Base-by-base conservation (phyloP, 2,329 filamentous ascomycete genomes). In the Aspergillus intermedius region DNA sequence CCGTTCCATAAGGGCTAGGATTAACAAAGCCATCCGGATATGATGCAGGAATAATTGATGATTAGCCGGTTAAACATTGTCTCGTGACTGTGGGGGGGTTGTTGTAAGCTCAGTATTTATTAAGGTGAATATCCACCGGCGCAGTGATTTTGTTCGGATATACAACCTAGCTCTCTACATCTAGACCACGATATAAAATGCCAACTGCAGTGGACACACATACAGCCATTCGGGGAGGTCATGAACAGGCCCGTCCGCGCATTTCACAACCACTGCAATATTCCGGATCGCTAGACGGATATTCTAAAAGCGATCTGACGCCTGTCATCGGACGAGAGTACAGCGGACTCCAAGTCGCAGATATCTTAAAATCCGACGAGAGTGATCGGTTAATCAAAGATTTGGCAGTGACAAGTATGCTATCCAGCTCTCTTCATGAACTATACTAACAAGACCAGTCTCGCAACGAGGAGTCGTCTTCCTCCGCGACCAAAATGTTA, bases 401-500 rank as follows among this genome's bases (percentile, higher is more conserved):
- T 55, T 69, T 88, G 0, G 84, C 82, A 25, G 81, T 86, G 51
- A 85, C 80, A 0, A 78, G 82, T 85, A 47, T 21, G 52, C 22
- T 72, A 71, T 55, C 5, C 34, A 2, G n/a, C 12, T 7, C 34
- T 37, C n/a, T 19, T 7, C 34, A 15, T 17, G 25, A 37, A 8
- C 66, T 67, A 30, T 65, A 73, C 70, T 43, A 12, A 43, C 23
- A 2, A 8, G n/a, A 8, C 12, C 42, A 84, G 82, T 87, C 55
- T 86, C 83, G 0, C 77, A 80, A 48, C 78, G 84, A 0, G 83
- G 83, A 2, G 83, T 87, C 4, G 81, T 86, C 13, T 86, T 87
- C 70, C 84, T 87, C 65, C 78, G 83, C n/a, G 75, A 78, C 28
- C 84, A 88, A 55, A 70, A 81, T 56, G 73, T 61, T 62, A 85